These are phyloP conservation scores for Kurtzmaniella natalensis DNA, from an alignment of 1,139 yeast genomes.

Conservation along the genomic window DNA sequence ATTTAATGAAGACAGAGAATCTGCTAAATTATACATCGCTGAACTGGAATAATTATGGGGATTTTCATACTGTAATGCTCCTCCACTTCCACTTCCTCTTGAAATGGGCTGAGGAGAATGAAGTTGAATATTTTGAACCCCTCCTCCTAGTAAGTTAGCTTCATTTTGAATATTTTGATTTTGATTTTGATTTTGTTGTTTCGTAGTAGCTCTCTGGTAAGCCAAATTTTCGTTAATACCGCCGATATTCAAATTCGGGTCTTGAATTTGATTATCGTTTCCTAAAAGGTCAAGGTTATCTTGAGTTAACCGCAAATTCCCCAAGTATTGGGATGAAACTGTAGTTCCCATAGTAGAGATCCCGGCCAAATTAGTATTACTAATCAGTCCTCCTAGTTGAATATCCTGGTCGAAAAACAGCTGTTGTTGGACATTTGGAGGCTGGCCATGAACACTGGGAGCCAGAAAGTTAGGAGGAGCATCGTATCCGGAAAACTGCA, in stretches of 20 bases:
- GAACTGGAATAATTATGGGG: background rate
- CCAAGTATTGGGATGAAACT: background rate
- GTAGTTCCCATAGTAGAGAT: conserved; percentile 8
- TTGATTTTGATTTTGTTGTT: too few species aligned
- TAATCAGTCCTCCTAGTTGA: conserved; percentile 38
- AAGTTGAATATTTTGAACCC: too few species aligned
- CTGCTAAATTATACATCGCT: background rate
- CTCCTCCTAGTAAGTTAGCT: too few species aligned
- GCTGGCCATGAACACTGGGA: conserved; percentile 15
- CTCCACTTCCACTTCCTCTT: too few species aligned
- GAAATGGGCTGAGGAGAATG: background rate
- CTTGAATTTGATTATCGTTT: background rate
- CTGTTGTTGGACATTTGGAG: conserved; percentile 2
- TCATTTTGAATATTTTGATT: too few species aligned
- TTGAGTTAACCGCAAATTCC: background rate
- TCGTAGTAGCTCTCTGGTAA: too few species aligned
- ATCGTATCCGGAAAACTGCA: conserved; percentile 22
- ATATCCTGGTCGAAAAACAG: conserved; percentile 30
- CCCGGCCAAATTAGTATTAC: conserved; percentile 30
- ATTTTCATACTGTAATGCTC: too few species aligned
- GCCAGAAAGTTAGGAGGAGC: conserved; percentile 8
- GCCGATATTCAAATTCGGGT: too few species aligned
- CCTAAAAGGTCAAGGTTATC: conserved; percentile 1
- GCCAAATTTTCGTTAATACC: too few species aligned
- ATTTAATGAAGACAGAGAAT: background rate